These are phyloP conservation scores for Delonix regia DNA, from an alignment of 306 rosid species.

Conservation along the genomic window DNA sequence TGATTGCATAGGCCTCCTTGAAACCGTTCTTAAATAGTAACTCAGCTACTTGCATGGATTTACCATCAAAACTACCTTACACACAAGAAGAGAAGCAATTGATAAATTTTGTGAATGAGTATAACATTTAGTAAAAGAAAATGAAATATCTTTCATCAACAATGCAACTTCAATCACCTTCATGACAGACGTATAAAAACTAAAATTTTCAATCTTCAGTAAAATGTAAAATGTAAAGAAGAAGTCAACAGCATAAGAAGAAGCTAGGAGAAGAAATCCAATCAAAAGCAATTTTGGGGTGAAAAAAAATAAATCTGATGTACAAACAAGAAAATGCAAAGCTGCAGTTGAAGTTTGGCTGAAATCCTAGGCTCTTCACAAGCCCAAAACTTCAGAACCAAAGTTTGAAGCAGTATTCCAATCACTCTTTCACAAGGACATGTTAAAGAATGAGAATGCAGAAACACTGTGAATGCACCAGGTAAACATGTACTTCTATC, in stretches of 20 bases:
- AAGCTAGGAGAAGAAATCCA: not conserved
- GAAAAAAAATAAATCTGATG: not conserved
- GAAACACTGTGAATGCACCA: not conserved
- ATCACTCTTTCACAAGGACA: not conserved
- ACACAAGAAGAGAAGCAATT: slow-evolving; percentile 54
- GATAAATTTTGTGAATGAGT: slow-evolving; percentile 33
- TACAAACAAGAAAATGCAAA: not conserved
- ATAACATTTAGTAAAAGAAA: not conserved
- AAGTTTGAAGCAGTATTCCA: not conserved
- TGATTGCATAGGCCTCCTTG: slow-evolving; percentile 88
- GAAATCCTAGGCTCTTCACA: slow-evolving; percentile 8
- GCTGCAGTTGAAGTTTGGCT: slow-evolving; percentile 3
- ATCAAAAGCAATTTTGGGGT: not conserved
- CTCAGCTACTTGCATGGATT: slow-evolving; percentile 89
- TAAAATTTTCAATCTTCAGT: slow-evolving; percentile 4
- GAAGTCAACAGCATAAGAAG: not conserved
- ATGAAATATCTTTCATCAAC: slow-evolving; percentile 11
- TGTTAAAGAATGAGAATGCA: not conserved
- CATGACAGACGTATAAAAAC: not conserved
- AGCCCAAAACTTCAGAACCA: not conserved
- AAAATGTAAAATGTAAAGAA: slow-evolving; percentile 14
- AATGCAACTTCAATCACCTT: slow-evolving; percentile 1
- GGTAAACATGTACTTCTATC: not conserved
- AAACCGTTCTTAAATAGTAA: slow-evolving; percentile 86
- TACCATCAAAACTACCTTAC: slow-evolving; percentile 95